phyloP scores from a whole-genome alignment of 345 rosid species.

The Dipteronia dyeriana region DNA sequence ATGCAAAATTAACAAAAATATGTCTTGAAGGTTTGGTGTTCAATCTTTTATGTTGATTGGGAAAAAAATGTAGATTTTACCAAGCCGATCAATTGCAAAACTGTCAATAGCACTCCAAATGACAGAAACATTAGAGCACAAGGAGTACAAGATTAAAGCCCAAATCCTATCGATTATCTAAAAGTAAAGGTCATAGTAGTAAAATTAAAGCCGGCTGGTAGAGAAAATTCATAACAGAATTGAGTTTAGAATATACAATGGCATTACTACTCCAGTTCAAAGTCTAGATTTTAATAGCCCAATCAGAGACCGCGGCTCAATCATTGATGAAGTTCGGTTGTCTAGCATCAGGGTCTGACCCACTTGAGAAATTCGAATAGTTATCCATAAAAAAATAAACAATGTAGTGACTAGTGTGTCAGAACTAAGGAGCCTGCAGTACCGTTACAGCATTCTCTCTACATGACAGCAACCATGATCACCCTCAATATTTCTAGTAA shows the following conservation, averaged over 20 bases:
- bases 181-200: background rate
- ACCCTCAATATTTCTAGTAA: background rate
- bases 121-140: background rate
- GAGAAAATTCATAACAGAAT: background rate
- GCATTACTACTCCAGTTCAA: background rate
- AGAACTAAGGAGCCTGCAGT: background rate
- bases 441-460: conserved; percentile 2
- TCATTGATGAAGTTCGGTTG: background rate
- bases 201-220: background rate
- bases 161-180: background rate
- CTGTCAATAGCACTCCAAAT: background rate
- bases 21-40: background rate
- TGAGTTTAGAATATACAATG: background rate
- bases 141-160: background rate
- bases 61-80: background rate
- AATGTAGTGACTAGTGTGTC: background rate
- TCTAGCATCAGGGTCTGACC: background rate
- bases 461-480: background rate
- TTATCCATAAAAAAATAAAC: background rate
- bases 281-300: background rate
- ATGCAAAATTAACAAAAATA: background rate
- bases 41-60: background rate
- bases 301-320: background rate
- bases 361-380: background rate
- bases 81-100: background rate